Evolutionary conservation across 441 rosid genomes (phyloP).

Genomic region (Adansonia grandidieri): DNA sequence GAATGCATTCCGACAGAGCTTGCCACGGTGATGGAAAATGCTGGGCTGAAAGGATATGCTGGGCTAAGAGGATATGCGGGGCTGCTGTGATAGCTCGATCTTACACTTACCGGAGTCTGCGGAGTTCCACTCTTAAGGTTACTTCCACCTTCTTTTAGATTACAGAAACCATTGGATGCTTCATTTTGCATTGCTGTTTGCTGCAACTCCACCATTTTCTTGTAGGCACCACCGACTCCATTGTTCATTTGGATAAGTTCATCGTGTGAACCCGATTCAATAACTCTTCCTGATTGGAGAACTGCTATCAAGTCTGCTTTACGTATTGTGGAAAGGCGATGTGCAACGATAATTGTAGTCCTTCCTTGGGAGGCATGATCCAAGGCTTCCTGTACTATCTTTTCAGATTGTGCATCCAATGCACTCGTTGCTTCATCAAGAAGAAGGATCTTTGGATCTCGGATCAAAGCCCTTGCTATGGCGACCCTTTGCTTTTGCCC

Average conservation of each 20-base stretch:
- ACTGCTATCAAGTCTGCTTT: conserved; percentile 41
- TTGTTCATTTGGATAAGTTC: conserved; percentile 41
- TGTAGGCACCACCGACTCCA: conserved; percentile 37
- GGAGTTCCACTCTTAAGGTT: conserved; percentile 25
- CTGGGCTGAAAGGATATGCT: conserved; percentile 7
- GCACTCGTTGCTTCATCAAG: conserved; percentile 54
- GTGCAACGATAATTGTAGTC: conserved; percentile 45
- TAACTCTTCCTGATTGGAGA: conserved; percentile 42
- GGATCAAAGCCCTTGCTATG: conserved; percentile 49
- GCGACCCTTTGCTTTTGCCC: conserved; percentile 55
- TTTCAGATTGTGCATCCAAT: conserved; percentile 48
- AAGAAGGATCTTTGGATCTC: conserved; percentile 44
- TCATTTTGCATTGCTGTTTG: conserved; percentile 32
- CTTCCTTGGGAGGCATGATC: conserved; percentile 49
- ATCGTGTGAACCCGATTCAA: conserved; percentile 49
- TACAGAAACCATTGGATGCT: conserved; percentile 15
- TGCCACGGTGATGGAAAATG: conserved; percentile 33
- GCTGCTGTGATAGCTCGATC: conserved; percentile 34
- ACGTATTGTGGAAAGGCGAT: conserved; percentile 48
- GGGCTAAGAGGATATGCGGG: conserved; percentile 37
- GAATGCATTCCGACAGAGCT: conserved; percentile 23
- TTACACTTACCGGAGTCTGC: conserved; percentile 21
- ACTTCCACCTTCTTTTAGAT: conserved; percentile 15
- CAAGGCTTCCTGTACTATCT: conserved; percentile 47
- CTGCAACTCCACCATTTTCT: conserved; percentile 46